Conservation (phyloP, 441 rosid species). For the Isatis lusitanica region DNA sequence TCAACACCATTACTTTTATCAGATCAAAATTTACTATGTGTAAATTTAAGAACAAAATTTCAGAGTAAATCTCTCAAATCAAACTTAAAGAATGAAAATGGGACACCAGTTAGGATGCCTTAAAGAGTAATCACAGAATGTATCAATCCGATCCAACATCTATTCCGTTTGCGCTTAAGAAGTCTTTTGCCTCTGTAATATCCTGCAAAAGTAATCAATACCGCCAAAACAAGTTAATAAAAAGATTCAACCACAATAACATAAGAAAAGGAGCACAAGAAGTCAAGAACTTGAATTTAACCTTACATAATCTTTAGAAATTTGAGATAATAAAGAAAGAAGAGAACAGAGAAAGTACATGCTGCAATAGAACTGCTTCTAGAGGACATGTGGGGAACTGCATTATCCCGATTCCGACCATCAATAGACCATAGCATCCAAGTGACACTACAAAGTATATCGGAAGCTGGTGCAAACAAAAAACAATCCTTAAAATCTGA, state of each 20-base stretch:
- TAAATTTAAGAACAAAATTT: too few species aligned
- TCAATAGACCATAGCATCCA: conserved; percentile 87
- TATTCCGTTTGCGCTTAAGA: conserved; percentile 58
- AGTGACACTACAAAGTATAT: conserved; percentile 69
- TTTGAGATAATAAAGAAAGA: neutral
- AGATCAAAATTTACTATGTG: too few species aligned
- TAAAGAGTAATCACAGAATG: neutral
- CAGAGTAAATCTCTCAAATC: too few species aligned
- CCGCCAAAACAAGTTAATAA: neutral
- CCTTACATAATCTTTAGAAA: neutral
- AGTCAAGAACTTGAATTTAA: neutral
- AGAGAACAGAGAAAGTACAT: conserved; percentile 45
- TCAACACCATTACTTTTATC: neutral
- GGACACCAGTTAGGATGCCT: too few species aligned
- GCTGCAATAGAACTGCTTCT: conserved; percentile 76
- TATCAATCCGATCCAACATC: conserved; percentile 55
- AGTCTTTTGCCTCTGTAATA: conserved; percentile 60
- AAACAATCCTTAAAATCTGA: neutral
- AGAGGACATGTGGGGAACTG: conserved; percentile 81
- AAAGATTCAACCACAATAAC: neutral
- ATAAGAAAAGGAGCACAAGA: too few species aligned
- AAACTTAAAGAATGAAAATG: too few species aligned
- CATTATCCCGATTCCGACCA: conserved; percentile 88
- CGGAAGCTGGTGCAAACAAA: conserved; percentile 53
- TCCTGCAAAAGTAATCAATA: conserved; percentile 21